Percentiles rank a stretch among this genome's conserved stretches.
Evolutionary conservation across 2,329 filamentous ascomycete species (phyloP).

Genomic region (Nothopassalora personata): DNA sequence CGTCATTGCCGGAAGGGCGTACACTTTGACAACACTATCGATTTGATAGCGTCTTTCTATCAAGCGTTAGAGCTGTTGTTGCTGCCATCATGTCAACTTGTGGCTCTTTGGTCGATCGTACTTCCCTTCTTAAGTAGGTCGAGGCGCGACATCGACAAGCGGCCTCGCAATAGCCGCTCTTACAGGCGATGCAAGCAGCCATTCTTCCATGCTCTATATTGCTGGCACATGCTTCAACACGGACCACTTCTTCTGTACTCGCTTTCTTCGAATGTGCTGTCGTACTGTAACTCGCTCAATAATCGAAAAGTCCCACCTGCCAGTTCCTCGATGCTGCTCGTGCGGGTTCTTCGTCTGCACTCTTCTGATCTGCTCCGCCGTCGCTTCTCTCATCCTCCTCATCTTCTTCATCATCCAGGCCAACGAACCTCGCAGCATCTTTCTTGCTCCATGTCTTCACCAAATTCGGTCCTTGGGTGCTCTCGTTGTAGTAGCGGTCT

Average conservation of each 20-base stretch:
- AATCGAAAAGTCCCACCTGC: slow-evolving; percentile 1
- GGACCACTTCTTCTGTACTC: background rate
- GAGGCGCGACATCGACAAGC: background rate
- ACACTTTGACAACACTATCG: background rate
- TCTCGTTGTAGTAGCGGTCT: slow-evolving; percentile 14
- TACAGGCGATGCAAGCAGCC: too few relatives aligned
- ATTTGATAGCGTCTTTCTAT: background rate
- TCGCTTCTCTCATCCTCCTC: background rate
- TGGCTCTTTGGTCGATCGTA: background rate
- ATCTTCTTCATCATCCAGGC: background rate
- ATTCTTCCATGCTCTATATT: too few relatives aligned
- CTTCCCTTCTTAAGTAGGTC: background rate
- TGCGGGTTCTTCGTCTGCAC: background rate
- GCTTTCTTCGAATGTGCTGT: background rate
- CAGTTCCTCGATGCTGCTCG: background rate
- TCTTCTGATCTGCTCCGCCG: background rate
- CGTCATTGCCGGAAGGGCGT: background rate
- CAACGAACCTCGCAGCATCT: background rate
- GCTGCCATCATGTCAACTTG: background rate
- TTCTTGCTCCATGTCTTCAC: slow-evolving; percentile 8
- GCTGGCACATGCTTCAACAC: background rate
- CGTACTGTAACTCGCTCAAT: background rate
- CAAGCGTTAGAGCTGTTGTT: background rate
- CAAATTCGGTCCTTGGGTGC: background rate
- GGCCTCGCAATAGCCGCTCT: background rate